Percentiles rank a stretch among this genome's conserved stretches.
Evolutionary conservation across 176 grass and related monocot genomes (phyloP).

Genomic region (Paspalum notatum): DNA sequence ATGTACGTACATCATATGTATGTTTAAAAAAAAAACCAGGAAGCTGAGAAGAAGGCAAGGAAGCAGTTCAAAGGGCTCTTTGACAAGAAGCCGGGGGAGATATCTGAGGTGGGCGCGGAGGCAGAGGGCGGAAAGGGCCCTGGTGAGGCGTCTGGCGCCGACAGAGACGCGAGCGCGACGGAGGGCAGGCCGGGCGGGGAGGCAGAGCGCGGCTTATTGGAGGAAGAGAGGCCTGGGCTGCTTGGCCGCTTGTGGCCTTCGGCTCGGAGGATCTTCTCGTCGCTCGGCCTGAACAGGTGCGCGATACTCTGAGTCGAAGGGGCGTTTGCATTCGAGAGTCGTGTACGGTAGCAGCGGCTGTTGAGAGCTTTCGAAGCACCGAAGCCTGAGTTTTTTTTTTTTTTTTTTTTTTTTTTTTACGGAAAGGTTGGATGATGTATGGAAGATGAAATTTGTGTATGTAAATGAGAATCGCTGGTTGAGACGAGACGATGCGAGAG

Average conservation of each 20-base stretch:
- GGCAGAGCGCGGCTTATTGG: slow-evolving; percentile 49
- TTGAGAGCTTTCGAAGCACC: too few relatives aligned
- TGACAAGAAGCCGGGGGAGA: slow-evolving; percentile 96
- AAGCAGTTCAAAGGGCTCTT: slow-evolving; percentile 98
- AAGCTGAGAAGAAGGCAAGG: slow-evolving; percentile 77
- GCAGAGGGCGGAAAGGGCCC: slow-evolving; percentile 33
- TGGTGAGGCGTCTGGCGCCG: slow-evolving; percentile 26
- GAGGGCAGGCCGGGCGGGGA: neutral
- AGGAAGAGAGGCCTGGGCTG: slow-evolving; percentile 63
- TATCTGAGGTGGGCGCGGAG: slow-evolving; percentile 62
- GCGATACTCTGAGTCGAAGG: slow-evolving; percentile 86
- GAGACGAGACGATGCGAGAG: too few relatives aligned
- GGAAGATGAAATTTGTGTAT: too few relatives aligned
- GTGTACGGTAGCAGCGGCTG: too few relatives aligned
- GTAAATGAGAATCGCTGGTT: too few relatives aligned
- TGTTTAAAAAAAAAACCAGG: slow-evolving; percentile 49
- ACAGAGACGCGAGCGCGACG: slow-evolving; percentile 27
- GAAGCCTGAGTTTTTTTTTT: too few relatives aligned
- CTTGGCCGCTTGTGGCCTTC: slow-evolving; percentile 70
- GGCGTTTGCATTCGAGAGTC: neutral
- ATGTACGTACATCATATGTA: neutral
- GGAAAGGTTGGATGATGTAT: too few relatives aligned
- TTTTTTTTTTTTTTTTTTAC: too few relatives aligned
- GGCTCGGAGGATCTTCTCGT: slow-evolving; percentile 59
- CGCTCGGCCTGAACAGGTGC: slow-evolving; percentile 81